These are phyloP conservation scores for Fusarium mangiferae DNA, from an alignment of 2,329 filamentous ascomycete species.

Conservation along the genomic window DNA sequence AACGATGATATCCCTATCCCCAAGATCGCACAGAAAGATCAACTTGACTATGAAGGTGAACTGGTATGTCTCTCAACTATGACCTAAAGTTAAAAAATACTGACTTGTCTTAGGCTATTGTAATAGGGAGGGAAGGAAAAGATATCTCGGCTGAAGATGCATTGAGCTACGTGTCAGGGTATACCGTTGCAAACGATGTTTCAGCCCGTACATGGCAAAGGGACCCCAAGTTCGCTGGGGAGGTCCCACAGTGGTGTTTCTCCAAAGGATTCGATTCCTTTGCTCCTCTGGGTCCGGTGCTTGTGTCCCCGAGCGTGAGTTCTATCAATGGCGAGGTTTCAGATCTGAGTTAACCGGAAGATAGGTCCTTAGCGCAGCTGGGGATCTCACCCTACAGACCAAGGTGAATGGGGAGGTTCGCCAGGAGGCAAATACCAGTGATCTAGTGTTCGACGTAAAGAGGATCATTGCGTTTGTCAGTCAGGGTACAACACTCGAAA, in stretches of 20 bases:
- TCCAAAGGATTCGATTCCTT: slow-evolving; percentile 23
- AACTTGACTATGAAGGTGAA: slow-evolving; percentile 25
- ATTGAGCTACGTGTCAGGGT: slow-evolving; percentile 10
- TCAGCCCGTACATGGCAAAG: slow-evolving; percentile 13
- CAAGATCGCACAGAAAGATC: slow-evolving; percentile 6
- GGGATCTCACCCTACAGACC: slow-evolving; percentile 1
- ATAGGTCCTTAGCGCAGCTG: slow-evolving; percentile 1
- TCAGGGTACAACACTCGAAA: slow-evolving; percentile 15
- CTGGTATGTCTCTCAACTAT: neutral
- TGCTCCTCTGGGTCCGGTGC: slow-evolving; percentile 9
- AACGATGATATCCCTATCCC: slow-evolving; percentile 2
- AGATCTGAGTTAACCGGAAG: neutral
- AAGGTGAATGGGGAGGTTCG: slow-evolving; percentile 18
- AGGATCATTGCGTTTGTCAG: slow-evolving; percentile 5
- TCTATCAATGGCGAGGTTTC: neutral
- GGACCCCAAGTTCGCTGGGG: slow-evolving; percentile 1
- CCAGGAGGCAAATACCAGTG: slow-evolving; percentile 8
- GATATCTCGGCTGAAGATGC: slow-evolving; percentile 9
- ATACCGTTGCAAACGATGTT: slow-evolving; percentile 19
- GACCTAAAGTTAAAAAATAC: neutral
- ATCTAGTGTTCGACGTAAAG: slow-evolving; percentile 11
- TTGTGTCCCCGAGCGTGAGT: slow-evolving; percentile 10
- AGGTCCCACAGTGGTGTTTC: slow-evolving; percentile 18
- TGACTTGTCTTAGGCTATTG: neutral
- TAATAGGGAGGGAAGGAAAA: slow-evolving; percentile 17